A percentile compares a stretch with the other conserved stretches of the same genome.
Conservation (phyloP, 2,329 filamentous ascomycete genomes). For the Helotiales sp. region DNA sequence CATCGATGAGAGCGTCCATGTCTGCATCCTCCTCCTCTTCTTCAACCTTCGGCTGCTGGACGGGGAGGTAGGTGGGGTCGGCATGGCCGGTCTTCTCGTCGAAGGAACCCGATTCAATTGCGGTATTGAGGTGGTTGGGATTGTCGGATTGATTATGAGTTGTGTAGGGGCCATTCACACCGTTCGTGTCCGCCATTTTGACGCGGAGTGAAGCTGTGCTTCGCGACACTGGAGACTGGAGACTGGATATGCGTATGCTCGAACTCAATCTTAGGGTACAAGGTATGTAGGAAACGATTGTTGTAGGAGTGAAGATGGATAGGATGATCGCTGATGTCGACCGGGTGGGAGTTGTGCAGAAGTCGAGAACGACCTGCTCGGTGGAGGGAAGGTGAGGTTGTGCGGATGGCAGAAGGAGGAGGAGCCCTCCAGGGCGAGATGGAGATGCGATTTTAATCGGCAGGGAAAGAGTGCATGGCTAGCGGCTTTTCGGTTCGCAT, state of each 20-base stretch:
- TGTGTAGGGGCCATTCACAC: constrained; percentile 20
- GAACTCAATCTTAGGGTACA: not conserved
- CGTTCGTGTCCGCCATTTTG: constrained; percentile 25
- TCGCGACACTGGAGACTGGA: not conserved
- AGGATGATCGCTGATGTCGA: not conserved
- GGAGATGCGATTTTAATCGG: not conserved
- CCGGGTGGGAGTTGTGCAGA: not conserved
- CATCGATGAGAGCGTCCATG: constrained; percentile 83
- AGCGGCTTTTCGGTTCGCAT: not conserved
- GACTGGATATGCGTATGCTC: constrained; percentile 2
- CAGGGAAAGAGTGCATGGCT: not conserved
- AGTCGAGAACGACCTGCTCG: not conserved
- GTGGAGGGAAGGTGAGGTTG: not conserved
- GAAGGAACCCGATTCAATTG: constrained; percentile 64
- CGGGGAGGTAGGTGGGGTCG: constrained; percentile 37
- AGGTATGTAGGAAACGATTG: constrained; percentile 1
- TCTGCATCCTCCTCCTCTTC: constrained; percentile 81
- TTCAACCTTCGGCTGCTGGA: constrained; percentile 39
- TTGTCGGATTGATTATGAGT: constrained; percentile 20
- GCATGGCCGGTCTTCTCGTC: constrained; percentile 56
- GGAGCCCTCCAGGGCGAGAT: not conserved
- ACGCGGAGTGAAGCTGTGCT: constrained; percentile 20
- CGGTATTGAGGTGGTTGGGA: constrained; percentile 51
- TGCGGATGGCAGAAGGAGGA: not conserved
- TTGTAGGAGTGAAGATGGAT: not conserved